Percentiles rank a stretch among this genome's conserved stretches.
phyloP scores from a whole-genome alignment of 2,329 filamentous ascomycete species.

The Verticillium nubilum region DNA sequence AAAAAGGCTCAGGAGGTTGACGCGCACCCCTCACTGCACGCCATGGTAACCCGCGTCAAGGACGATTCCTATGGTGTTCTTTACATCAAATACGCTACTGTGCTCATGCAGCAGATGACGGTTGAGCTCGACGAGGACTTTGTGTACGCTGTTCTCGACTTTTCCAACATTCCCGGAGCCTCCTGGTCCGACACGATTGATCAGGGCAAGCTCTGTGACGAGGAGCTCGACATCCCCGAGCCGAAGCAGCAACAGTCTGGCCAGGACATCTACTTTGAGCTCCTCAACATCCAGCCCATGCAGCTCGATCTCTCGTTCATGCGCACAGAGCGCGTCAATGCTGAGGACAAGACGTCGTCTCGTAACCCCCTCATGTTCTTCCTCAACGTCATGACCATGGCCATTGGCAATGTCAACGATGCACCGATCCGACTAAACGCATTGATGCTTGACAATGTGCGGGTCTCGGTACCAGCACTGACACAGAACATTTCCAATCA shows the following conservation, averaged over 20 bases:
- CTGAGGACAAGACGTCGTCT: slow-evolving; percentile 86
- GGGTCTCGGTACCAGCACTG: slow-evolving; percentile 79
- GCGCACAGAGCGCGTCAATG: slow-evolving; percentile 92
- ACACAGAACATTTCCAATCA: slow-evolving; percentile 85
- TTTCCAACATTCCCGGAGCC: slow-evolving; percentile 85
- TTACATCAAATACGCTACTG: slow-evolving; percentile 96
- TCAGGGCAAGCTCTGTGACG: slow-evolving; percentile 83
- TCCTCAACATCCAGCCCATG: slow-evolving; percentile 96
- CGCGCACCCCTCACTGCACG: slow-evolving; percentile 88
- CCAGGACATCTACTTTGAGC: slow-evolving; percentile 96
- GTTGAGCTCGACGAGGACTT: slow-evolving; percentile 97
- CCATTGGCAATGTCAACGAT: slow-evolving; percentile 97
- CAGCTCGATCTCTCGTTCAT: slow-evolving; percentile 97
- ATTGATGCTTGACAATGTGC: slow-evolving; percentile 88
- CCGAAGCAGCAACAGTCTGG: slow-evolving; percentile 78
- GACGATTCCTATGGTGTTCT: slow-evolving; percentile 97
- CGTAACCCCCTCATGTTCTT: slow-evolving; percentile 98
- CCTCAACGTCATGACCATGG: slow-evolving; percentile 98
- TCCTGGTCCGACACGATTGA: slow-evolving; percentile 75
- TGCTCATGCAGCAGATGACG: slow-evolving; percentile 96
- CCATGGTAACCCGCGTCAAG: slow-evolving; percentile 89
- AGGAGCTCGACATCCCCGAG: slow-evolving; percentile 85
- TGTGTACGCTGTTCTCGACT: slow-evolving; percentile 92
- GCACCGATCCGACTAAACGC: slow-evolving; percentile 92
- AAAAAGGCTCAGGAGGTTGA: slow-evolving; percentile 97